phyloP scores from a whole-genome alignment of 2,329 filamentous ascomycete genomes.

The Microthyrium microscopicum region DNA sequence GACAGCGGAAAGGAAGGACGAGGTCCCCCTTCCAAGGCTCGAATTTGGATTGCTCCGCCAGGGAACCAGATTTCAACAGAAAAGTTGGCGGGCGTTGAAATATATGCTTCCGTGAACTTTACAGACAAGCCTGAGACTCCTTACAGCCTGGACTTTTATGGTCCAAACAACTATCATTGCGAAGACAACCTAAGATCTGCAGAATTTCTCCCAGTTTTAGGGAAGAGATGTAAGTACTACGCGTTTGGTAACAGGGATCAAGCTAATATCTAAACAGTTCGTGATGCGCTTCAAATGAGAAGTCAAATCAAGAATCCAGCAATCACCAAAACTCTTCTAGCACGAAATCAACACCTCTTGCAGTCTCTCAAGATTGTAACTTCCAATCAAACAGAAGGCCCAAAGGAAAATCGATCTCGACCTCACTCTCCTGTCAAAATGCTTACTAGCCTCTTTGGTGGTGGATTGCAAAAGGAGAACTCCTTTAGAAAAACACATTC shows the following conservation, averaged over 20 bases:
- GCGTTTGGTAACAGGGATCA: not conserved
- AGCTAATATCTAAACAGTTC: slow-evolving; percentile 33
- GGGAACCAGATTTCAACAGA: slow-evolving; percentile 38
- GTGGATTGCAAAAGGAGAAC: slow-evolving; percentile 17
- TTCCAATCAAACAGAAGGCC: slow-evolving; percentile 41
- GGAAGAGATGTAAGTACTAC: slow-evolving; percentile 47
- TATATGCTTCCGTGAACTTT: slow-evolving; percentile 47
- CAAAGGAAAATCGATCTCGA: slow-evolving; percentile 32
- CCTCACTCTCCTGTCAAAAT: slow-evolving; percentile 81
- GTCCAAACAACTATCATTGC: slow-evolving; percentile 53
- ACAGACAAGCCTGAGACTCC: slow-evolving; percentile 36
- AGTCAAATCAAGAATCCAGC: slow-evolving; percentile 49
- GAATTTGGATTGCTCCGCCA: slow-evolving; percentile 56
- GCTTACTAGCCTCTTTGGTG: slow-evolving; percentile 61
- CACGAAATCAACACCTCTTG: slow-evolving; percentile 62
- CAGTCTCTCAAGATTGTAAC: slow-evolving; percentile 49
- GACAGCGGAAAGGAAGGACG: slow-evolving; percentile 45
- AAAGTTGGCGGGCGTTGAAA: slow-evolving; percentile 42
- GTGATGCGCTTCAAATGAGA: slow-evolving; percentile 54
- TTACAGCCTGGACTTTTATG: slow-evolving; percentile 41
- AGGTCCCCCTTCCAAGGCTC: slow-evolving; percentile 50
- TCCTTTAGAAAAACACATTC: slow-evolving; percentile 6
- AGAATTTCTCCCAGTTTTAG: slow-evolving; percentile 58
- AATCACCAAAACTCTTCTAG: slow-evolving; percentile 52
- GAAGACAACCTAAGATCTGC: slow-evolving; percentile 57